These are phyloP conservation scores for Rhinocladiella similis DNA, from an alignment of 2,329 filamentous ascomycete species.

Conservation along the genomic window DNA sequence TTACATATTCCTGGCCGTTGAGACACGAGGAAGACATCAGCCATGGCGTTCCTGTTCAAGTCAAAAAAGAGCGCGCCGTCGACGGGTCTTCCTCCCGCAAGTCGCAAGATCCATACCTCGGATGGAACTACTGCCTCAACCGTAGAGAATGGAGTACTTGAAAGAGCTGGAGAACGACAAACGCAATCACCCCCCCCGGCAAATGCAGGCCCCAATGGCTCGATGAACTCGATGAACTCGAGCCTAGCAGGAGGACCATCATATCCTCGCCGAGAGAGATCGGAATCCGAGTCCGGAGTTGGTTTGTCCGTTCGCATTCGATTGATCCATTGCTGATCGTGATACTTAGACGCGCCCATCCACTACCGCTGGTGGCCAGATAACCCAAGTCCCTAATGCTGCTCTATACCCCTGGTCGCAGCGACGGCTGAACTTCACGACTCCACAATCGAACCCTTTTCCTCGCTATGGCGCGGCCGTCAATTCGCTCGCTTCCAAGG, in stretches of 20 bases:
- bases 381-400: conserved; percentile 63
- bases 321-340: conserved; percentile 20
- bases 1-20: background rate
- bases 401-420: conserved; percentile 97
- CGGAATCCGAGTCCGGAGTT: conserved; percentile 58
- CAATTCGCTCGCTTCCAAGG: conserved; percentile 88
- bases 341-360: conserved; percentile 19
- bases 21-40: conserved; percentile 1
- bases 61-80: conserved; percentile 61
- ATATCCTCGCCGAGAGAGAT: conserved; percentile 52
- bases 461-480: conserved; percentile 96
- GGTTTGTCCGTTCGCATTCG: conserved; percentile 26
- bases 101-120: conserved; percentile 57
- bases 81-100: conserved; percentile 52
- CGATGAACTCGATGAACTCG: conserved; percentile 23
- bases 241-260: conserved; percentile 17
- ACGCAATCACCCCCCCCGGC: conserved; percentile 22
- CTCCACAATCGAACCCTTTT: conserved; percentile 81
- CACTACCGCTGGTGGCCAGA: conserved; percentile 32
- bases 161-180: conserved; percentile 21
- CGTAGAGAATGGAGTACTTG: conserved; percentile 58
- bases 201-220: conserved; percentile 23
- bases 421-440: conserved; percentile 80
- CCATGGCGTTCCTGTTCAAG: conserved; percentile 81
- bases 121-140: conserved; percentile 48